These are phyloP conservation scores for Xylaria sp. DNA, from an alignment of 2,329 filamentous ascomycete genomes.

Conservation along the genomic window DNA sequence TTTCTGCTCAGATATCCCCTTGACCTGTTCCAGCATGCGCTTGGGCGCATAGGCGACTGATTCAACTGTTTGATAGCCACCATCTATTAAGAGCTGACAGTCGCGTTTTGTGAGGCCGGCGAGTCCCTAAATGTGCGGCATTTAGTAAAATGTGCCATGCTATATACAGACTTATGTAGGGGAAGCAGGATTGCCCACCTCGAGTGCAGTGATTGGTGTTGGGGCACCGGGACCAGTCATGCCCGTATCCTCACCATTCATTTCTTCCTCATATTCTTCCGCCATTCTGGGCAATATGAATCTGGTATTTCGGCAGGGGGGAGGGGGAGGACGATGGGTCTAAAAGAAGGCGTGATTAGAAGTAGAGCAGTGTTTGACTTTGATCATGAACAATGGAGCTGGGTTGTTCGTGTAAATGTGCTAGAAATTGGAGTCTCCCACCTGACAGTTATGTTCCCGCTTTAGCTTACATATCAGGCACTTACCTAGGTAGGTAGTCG, in stretches of 20 bases:
- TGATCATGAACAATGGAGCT: neutral
- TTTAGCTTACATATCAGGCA: neutral
- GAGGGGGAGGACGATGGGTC: neutral
- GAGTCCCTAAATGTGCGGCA: conserved; percentile 71
- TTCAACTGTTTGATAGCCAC: conserved; percentile 95
- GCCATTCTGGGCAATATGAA: conserved; percentile 53
- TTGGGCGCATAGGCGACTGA: conserved; percentile 92
- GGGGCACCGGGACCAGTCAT: conserved; percentile 90
- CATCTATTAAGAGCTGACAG: conserved; percentile 91
- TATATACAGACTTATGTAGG: neutral
- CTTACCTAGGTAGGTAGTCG: neutral
- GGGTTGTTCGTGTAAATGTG: neutral
- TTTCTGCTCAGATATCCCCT: conserved; percentile 97
- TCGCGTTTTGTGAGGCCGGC: conserved; percentile 93
- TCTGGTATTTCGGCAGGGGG: neutral
- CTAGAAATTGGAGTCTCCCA: neutral
- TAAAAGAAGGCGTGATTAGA: neutral
- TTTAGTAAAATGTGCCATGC: neutral
- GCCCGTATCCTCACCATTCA: conserved; percentile 74
- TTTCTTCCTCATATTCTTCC: conserved; percentile 75
- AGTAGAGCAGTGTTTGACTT: neutral
- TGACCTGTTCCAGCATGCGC: conserved; percentile 90
- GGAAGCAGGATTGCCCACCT: conserved; percentile 67
- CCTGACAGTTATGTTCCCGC: neutral
- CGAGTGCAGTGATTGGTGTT: conserved; percentile 84